Conservation (phyloP, 1,139 yeast genomes). For the Sugiyamaella paludigena region DNA sequence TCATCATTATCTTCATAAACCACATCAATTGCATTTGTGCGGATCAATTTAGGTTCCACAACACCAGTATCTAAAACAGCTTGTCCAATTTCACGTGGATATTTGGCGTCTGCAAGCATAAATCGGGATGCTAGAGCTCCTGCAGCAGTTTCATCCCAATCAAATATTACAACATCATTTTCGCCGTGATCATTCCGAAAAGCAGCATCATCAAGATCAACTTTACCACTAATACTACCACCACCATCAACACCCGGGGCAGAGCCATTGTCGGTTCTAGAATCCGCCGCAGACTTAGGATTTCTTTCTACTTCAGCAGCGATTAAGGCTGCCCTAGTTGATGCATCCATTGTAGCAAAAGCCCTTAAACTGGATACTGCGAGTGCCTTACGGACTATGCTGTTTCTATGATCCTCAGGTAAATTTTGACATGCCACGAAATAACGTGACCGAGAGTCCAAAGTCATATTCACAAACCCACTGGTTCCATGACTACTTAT, state of each 20-base stretch:
- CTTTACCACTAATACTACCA: background rate
- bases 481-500: constrained; percentile 71
- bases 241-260: no score
- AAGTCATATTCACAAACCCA: constrained; percentile 57
- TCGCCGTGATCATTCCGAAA: constrained; percentile 4
- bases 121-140: constrained; percentile 68
- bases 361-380: constrained; percentile 74
- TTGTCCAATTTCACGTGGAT: constrained; percentile 59
- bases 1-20: constrained; percentile 57
- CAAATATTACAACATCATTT: constrained; percentile 17
- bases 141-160: constrained; percentile 73
- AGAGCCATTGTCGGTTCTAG: background rate
- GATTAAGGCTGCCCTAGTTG: constrained; percentile 28
- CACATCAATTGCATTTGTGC: constrained; percentile 66
- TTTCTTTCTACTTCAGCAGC: constrained; percentile 18
- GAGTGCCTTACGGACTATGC: constrained; percentile 67
- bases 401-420: constrained; percentile 46
- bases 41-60: constrained; percentile 52
- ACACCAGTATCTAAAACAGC: constrained; percentile 55
- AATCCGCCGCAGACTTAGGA: background rate
- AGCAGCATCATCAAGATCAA: constrained; percentile 3
- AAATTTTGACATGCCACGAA: constrained; percentile 79
- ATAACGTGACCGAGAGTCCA: constrained; percentile 62
- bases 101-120: constrained; percentile 48
- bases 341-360: constrained; percentile 51